Base-by-base conservation (phyloP, 495 filamentous ascomycete genomes). In the Penicilliopsis zonata region DNA sequence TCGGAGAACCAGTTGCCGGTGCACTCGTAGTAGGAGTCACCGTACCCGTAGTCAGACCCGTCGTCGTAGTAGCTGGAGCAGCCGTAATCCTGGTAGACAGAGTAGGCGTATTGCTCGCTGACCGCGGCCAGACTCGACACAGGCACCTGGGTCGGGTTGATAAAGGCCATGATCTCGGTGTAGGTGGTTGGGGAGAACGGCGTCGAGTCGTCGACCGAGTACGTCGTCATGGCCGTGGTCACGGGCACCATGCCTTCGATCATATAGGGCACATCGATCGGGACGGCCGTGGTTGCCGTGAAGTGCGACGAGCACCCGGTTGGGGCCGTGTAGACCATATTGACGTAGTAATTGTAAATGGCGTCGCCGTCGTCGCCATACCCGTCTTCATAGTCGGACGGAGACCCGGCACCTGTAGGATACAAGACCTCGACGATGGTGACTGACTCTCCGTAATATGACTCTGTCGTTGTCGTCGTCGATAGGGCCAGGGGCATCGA, bases 311-410 rank as follows among this genome's bases (percentile, higher is more conserved):
- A 37, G 39, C 53, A 52, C 15, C 45, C 42, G 2, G 51, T 18
- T 1, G 48, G 47, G 1, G 59, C 55, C 7, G 51, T 55, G 30
- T 41, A 53, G 16, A 43, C 38, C 14, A 57, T 18, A 10, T 38
- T 34, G 13, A 49, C 41, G 18, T 44, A 49, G 33, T 53, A 52
- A 16, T 41, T 33, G 3, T 46, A 54, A 21, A 28, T 40, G 10
- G 22, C 23, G 15, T 37, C 31, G 21, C 34, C 43, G 21, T 31
- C 13, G 34, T 5, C 26, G 12, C 32, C 33, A 17, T 37, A 38
- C 8, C 31, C 34, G 28, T 38, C 5, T 33, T 19, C 17, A 13
- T 27, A 27, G 25, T 27, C 20, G n/a, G 43, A 28, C 19, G 4
- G 42, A 3, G 25, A 15, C 18, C 22, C 41, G 12, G 31, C 26